phyloP scores from a whole-genome alignment of 1,284 basidiomycete genomes.

The Rhodotorula glutinis region DNA sequence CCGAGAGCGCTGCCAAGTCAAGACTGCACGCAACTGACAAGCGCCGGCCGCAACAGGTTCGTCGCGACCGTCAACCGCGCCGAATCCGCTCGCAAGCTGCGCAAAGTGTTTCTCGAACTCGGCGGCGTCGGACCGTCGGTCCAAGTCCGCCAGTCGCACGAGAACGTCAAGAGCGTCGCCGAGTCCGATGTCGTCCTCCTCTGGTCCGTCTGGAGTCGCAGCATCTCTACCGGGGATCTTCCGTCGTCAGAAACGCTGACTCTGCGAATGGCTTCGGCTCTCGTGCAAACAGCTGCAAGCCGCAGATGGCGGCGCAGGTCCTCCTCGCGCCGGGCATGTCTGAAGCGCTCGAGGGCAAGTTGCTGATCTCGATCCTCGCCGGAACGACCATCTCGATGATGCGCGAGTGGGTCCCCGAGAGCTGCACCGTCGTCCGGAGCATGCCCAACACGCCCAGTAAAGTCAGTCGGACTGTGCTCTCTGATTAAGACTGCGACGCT shows the following conservation, averaged over 20 bases:
- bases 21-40: too few relatives aligned
- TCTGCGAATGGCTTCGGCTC: too few relatives aligned
- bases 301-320: constrained; percentile 77
- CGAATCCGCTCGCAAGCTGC: constrained; percentile 71
- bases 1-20: too few relatives aligned
- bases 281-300: constrained; percentile 70
- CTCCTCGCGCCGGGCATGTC: constrained; percentile 74
- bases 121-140: constrained; percentile 53
- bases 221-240: background rate
- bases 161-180: constrained; percentile 69
- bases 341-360: constrained; percentile 81
- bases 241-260: too few relatives aligned
- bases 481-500: background rate
- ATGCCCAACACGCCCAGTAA: constrained; percentile 99
- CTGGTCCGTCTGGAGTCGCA: constrained; percentile 61
- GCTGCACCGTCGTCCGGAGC: constrained; percentile 83
- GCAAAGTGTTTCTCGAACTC: constrained; percentile 60
- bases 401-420: constrained; percentile 65
- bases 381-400: constrained; percentile 88
- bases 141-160: constrained; percentile 53
- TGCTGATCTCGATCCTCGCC: constrained; percentile 93
- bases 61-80: constrained; percentile 81
- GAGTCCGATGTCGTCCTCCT: constrained; percentile 81
- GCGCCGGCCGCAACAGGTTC: constrained; percentile 55
- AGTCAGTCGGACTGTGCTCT: constrained; percentile 53